phyloP scores from a whole-genome alignment of 2,329 filamentous ascomycete species.

The Orbilia ellipsospora region DNA sequence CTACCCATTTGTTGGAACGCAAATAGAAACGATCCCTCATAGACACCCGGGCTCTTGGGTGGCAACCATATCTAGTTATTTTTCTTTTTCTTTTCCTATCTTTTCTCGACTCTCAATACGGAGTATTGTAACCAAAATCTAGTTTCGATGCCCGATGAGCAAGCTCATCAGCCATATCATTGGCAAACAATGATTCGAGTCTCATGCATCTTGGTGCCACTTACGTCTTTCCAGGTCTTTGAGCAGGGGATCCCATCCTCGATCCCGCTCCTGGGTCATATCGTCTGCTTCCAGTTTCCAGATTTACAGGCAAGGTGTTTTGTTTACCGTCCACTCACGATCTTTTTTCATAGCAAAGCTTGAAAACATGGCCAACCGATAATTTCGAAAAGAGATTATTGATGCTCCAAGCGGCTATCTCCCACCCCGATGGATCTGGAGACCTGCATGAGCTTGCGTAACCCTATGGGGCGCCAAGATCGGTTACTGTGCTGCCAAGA shows the following conservation, averaged over 20 bases:
- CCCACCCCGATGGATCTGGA: constrained; percentile 46
- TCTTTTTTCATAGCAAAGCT: constrained; percentile 5
- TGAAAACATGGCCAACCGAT: constrained; percentile 6
- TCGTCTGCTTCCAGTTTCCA: constrained; percentile 40
- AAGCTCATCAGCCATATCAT: not conserved
- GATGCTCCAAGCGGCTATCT: constrained; percentile 43
- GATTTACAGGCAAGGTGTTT: constrained; percentile 21
- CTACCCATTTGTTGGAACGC: constrained; percentile 21
- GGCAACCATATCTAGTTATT: not conserved
- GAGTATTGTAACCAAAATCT: not conserved
- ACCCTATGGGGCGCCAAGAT: constrained; percentile 54
- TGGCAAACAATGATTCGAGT: constrained; percentile 4
- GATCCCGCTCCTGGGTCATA: constrained; percentile 3
- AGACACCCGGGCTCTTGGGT: constrained; percentile 8
- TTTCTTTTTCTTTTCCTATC: not conserved
- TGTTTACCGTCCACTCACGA: constrained; percentile 35
- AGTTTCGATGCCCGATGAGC: not conserved
- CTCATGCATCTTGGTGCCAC: not conserved
- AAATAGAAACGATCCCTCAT: constrained; percentile 1
- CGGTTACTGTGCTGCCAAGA: constrained; percentile 21
- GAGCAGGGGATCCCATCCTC: not conserved
- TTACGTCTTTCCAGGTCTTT: not conserved
- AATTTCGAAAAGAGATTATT: constrained; percentile 15
- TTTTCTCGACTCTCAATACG: not conserved
- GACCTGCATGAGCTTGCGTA: constrained; percentile 54